phyloP scores from a whole-genome alignment of 345 rosid species.

The Laguncularia racemosa region DNA sequence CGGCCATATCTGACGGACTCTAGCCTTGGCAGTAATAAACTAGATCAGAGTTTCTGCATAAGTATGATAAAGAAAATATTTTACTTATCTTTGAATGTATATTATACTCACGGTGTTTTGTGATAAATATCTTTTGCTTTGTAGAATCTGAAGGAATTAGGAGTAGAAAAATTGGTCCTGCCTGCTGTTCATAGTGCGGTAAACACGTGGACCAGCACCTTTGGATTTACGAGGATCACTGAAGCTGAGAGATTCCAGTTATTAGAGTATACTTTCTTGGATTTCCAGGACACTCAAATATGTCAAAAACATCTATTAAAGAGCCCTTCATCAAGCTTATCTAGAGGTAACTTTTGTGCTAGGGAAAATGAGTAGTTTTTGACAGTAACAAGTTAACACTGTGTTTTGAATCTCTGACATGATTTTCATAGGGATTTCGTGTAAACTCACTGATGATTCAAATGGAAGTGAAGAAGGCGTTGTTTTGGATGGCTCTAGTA shows the following conservation, averaged over 20 bases:
- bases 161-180: constrained; percentile 64
- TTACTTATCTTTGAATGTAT: constrained; percentile 2
- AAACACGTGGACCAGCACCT: constrained; percentile 62
- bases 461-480: neutral
- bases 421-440: constrained; percentile 25
- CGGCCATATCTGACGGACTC: no score
- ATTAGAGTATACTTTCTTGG: constrained; percentile 46
- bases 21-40: no score
- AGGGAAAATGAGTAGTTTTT: neutral
- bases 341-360: constrained; percentile 18
- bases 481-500: constrained; percentile 27
- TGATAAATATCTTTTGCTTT: constrained; percentile 8
- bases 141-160: constrained; percentile 55
- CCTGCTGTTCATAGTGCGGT: constrained; percentile 66
- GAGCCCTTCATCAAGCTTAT: neutral
- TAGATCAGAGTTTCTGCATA: no score
- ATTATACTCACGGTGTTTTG: neutral
- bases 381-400: neutral
- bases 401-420: neutral
- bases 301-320: constrained; percentile 50
- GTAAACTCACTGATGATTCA: constrained; percentile 12
- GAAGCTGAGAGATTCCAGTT: constrained; percentile 40
- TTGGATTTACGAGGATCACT: constrained; percentile 66
- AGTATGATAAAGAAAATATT: neutral
- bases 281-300: constrained; percentile 59